Evolutionary conservation across 192 early-diverging fungal species (phyloP), one percentile per base, ranked within the genome.

Genomic region (Umbelopsis sp.): DNA sequence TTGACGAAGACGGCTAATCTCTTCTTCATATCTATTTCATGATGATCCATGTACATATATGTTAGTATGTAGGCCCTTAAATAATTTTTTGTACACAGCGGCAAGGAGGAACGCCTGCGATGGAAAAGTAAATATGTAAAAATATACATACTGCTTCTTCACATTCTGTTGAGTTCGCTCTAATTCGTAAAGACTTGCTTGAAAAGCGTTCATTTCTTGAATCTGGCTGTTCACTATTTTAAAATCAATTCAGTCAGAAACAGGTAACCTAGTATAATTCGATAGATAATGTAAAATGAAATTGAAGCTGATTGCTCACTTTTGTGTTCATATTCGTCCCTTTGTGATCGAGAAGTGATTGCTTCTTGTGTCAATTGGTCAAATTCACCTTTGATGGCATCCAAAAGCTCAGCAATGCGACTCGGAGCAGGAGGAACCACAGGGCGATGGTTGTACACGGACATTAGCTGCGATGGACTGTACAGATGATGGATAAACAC

Each of bases 271-370:
- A 16, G 47, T 21, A 16, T 41, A 41, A 41, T 41, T 41, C 5
- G 38, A 6, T 0, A 6, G 4, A 41, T 6, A 41, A 41, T 41
- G 38, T 41, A 41, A n/a, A 41, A 41, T 41, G 38, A 11, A 1
- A 11, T 41, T 1, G 38, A 11, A 11, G 38, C 12, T 6, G 7
- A 7, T 34, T 38, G 78, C 86, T 78, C 90, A 94, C 94, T 82
- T 81, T 94, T 91, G 70, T 93, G 88, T 81, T 96, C 96, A 75
- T 89, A 87, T 66, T 98, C 96, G 74, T 96, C 94, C 54, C 91
- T 83, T 74, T 94, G 92, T 32, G 84, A 82, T 77, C 91, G 91
- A 81, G 77, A 87, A 22, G 85, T 81, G 24, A 88, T 82, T 9
- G 88, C 85, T 67, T 96, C 96, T 77, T 95, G 88, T 45, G 85